Base-by-base conservation (phyloP, 371 early-diverging fungal genomes). In the Entomophthora muscae region DNA sequence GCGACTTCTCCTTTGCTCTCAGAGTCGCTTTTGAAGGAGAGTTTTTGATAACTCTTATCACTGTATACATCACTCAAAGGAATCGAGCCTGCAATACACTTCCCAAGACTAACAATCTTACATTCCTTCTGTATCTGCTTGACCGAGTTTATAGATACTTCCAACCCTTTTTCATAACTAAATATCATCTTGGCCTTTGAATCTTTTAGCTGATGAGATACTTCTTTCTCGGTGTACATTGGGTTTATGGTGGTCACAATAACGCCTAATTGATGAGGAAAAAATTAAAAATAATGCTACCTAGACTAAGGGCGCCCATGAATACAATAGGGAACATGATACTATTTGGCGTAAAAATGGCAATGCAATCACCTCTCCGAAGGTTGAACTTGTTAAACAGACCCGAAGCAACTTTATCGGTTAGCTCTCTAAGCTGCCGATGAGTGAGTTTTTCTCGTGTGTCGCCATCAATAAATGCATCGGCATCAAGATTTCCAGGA, bases 181-280 rank as follows among this genome's bases (percentile, higher is more conserved):
- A 87, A 70, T 22, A 87, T 67, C 42, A 78, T 69, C 28, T 62
- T 62, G 53, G 63, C 86, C 1, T 78, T 76, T 1, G 85, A 76
- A 67, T 85, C 83, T 26, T 73, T 66, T 63, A 92, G 70, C 65
- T 88, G 89, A 65, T 83, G 77, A 0, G 81, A 82, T n/a, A 90
- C 73, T 68, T 92, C 93, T 32, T 76, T 76, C 1, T 76, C 72
- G 0, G 80, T 88, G 70, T 92, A 90, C 22, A 76, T 76, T 5
- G 90, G 85, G 64, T 90, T 92, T 33, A 82, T 84, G 23, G 83
- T 77, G 0, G 84, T 78, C 22, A 82, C 69, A 1, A 78, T 65
- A 2, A 75, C 67, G 29, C 81, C 83, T 64, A 76, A 75, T 52
- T 75, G 63, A 24, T 73, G 71, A 32, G 74, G 58, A 3, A 81